These are phyloP conservation scores for Scleromitrula shiraiana DNA, from an alignment of 2,329 filamentous ascomycete species.

Conservation along the genomic window DNA sequence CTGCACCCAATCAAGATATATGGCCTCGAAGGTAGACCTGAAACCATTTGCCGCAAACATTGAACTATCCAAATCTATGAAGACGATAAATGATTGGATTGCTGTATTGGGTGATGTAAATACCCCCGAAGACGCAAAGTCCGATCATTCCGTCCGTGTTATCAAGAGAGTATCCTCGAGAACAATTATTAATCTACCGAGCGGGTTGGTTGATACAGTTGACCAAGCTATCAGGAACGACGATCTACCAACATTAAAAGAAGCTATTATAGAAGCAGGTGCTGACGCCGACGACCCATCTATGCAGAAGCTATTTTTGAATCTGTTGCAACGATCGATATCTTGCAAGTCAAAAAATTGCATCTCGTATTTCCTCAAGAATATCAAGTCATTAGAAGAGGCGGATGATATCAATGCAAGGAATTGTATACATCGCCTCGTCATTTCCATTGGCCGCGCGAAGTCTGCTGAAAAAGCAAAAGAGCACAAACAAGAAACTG, in stretches of 20 bases:
- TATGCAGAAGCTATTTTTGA: conserved; percentile 64
- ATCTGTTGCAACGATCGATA: conserved; percentile 70
- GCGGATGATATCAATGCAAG: conserved; percentile 88
- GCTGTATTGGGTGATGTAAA: conserved; percentile 73
- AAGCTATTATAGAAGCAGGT: conserved; percentile 50
- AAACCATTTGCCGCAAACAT: conserved; percentile 77
- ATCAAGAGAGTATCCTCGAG: conserved; percentile 70
- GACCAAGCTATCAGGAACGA: conserved; percentile 67
- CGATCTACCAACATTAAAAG: conserved; percentile 48
- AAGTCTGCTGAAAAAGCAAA: conserved; percentile 39
- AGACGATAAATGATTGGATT: conserved; percentile 82
- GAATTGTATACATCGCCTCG: conserved; percentile 85
- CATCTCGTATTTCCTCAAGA: conserved; percentile 61
- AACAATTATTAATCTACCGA: conserved; percentile 63
- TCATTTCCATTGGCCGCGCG: conserved; percentile 83
- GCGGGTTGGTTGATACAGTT: conserved; percentile 59
- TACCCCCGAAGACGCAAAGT: conserved; percentile 65
- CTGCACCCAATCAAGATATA: conserved; percentile 74
- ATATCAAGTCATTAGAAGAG: conserved; percentile 68
- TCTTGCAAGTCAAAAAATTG: conserved; percentile 60
- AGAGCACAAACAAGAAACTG: conserved; percentile 9
- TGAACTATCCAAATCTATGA: conserved; percentile 49
- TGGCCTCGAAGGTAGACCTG: conserved; percentile 84
- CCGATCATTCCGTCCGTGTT: conserved; percentile 60
- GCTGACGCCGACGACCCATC: conserved; percentile 43